Conservation (phyloP, 352 stramenopile species). For the Pythium oligandrum region DNA sequence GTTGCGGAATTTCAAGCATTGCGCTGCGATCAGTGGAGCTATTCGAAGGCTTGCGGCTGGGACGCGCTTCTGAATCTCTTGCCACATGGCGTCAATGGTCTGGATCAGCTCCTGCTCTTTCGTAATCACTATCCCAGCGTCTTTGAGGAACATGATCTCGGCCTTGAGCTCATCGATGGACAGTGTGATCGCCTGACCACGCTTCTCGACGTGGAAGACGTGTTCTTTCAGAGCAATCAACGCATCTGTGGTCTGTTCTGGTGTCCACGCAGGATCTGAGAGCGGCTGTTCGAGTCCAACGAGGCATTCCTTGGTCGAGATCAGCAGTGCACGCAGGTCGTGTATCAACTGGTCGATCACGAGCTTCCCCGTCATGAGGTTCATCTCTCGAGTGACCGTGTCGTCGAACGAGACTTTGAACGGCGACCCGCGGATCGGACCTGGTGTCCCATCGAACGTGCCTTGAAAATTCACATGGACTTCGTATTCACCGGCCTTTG, state of each 20-base stretch:
- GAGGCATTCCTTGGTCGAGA: conserved; percentile 64
- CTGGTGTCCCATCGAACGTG: conserved; percentile 88
- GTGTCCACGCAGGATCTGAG: conserved; percentile 47
- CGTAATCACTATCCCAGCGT: conserved; percentile 44
- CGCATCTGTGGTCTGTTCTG: conserved; percentile 52
- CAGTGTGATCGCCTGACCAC: conserved; percentile 51
- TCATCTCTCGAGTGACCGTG: conserved; percentile 74
- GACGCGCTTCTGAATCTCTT: conserved; percentile 59
- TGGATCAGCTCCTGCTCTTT: conserved; percentile 54
- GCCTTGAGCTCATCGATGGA: conserved; percentile 64
- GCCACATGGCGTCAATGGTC: conserved; percentile 51
- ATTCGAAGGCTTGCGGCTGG: conserved; percentile 61
- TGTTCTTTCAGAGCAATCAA: conserved; percentile 75
- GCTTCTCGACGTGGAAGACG: conserved; percentile 74
- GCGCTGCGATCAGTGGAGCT: conserved; percentile 49
- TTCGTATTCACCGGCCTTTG: conserved; percentile 76
- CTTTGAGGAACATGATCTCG: conserved; percentile 59
- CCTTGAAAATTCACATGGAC: conserved; percentile 89
- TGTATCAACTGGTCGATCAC: conserved; percentile 65
- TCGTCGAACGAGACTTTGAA: conserved; percentile 82
- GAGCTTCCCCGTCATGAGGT: conserved; percentile 78
- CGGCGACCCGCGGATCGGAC: conserved; percentile 88
- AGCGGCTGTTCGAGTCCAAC: conserved; percentile 68
- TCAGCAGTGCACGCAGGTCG: conserved; percentile 56
- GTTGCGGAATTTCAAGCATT: conserved; percentile 55